phyloP scores from a whole-genome alignment of 495 filamentous ascomycete genomes.

The Echria macrotheca region DNA sequence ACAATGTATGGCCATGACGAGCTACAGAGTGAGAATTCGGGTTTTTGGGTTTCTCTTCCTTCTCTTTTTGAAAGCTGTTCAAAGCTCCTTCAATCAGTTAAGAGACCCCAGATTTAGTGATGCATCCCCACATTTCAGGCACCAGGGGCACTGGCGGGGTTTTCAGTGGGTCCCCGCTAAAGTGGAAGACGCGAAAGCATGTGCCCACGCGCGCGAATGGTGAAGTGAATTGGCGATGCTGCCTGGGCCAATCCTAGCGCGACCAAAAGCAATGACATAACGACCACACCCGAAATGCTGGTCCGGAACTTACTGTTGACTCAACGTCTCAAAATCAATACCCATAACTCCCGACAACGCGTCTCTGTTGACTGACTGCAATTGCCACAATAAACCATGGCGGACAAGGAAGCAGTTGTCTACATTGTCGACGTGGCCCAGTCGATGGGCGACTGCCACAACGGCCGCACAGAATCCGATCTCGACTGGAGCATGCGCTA shows the following conservation, averaged over 20 bases:
- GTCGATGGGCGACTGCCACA: conserved; percentile 71
- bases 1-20: too few relatives aligned
- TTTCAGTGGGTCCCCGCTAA: too few relatives aligned
- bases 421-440: conserved; percentile 84
- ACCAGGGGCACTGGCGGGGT: too few relatives aligned
- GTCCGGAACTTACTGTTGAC: background rate
- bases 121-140: too few relatives aligned
- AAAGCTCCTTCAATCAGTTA: too few relatives aligned
- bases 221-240: conserved; percentile 18
- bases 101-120: too few relatives aligned
- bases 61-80: too few relatives aligned
- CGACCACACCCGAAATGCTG: background rate
- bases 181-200: conserved; percentile 34
- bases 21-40: too few relatives aligned
- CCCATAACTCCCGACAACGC: background rate
- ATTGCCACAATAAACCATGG: conserved; percentile 50
- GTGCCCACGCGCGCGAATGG: conserved; percentile 21
- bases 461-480: conserved; percentile 73
- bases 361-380: background rate
- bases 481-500: conserved; percentile 88
- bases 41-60: too few relatives aligned
- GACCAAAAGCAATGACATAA: background rate
- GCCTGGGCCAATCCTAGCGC: conserved; percentile 10
- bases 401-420: conserved; percentile 87
- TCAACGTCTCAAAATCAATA: background rate